Evolutionary conservation across 345 rosid genomes (phyloP).

Genomic region (Hypericum perforatum): DNA sequence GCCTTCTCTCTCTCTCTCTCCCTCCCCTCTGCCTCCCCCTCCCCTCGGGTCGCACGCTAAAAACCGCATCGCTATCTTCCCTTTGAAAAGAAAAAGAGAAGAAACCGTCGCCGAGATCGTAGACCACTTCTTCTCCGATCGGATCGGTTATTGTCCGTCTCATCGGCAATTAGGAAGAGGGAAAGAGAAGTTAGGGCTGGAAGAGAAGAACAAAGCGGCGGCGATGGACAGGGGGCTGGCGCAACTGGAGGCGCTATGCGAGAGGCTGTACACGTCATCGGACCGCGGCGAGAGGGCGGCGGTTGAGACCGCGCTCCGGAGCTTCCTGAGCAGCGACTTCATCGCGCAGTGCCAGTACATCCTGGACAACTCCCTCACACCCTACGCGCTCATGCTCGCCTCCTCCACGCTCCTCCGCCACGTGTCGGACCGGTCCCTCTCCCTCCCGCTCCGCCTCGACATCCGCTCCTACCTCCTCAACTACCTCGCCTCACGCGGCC

Average conservation of each 20-base stretch:
- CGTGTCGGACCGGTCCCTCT: conserved; percentile 89
- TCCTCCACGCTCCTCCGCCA: conserved; percentile 93
- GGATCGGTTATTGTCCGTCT: no score
- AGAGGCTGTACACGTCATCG: conserved; percentile 89
- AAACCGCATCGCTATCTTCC: no score
- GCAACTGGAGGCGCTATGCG: conserved; percentile 92
- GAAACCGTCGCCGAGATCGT: no score
- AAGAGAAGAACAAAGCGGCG: background rate
- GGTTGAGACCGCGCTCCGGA: conserved; percentile 86
- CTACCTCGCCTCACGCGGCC: conserved; percentile 91
- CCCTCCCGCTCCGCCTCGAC: conserved; percentile 83
- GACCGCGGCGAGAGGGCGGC: conserved; percentile 86
- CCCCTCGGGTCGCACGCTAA: no score
- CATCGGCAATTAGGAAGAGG: no score
- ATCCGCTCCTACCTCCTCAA: conserved; percentile 75
- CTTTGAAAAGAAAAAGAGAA: no score
- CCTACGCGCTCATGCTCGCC: conserved; percentile 97
- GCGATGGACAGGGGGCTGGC: conserved; percentile 87
- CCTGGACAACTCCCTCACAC: conserved; percentile 91
- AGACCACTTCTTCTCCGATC: no score
- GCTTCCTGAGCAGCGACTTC: conserved; percentile 81
- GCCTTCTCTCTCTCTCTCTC: no score
- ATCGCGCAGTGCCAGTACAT: conserved; percentile 94
- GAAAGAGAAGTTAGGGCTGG: no score
- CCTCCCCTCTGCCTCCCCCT: no score